These are phyloP conservation scores for Ambispora gerdemannii DNA, from an alignment of 192 early-diverging fungal species.

Conservation along the genomic window DNA sequence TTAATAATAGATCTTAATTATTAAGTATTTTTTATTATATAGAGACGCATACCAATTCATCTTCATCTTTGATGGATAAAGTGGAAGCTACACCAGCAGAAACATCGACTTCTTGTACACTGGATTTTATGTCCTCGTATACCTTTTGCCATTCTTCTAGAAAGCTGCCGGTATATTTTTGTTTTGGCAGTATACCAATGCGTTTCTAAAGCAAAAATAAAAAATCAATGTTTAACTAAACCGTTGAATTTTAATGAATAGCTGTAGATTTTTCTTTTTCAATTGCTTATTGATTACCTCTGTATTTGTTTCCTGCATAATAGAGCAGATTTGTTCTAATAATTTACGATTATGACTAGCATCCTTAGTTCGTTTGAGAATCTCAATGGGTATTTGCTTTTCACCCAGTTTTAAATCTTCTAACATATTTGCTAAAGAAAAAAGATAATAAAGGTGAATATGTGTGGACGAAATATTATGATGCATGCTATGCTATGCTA, in stretches of 20 bases:
- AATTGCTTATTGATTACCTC: conserved; percentile 35
- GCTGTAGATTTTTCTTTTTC: too few relatives aligned
- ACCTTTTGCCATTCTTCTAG: conserved; percentile 76
- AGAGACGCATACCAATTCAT: conserved; percentile 64
- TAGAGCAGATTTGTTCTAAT: conserved; percentile 57
- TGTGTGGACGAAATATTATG: neutral
- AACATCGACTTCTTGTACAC: conserved; percentile 71
- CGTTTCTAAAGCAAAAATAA: conserved; percentile 38
- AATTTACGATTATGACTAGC: conserved; percentile 62
- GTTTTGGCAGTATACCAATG: conserved; percentile 77
- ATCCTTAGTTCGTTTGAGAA: conserved; percentile 78
- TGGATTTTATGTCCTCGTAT: conserved; percentile 44
- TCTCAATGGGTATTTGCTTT: conserved; percentile 66
- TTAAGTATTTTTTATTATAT: neutral
- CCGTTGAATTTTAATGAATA: too few relatives aligned
- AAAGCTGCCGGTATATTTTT: conserved; percentile 71
- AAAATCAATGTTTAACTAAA: neutral
- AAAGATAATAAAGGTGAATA: neutral
- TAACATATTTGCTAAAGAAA: conserved; percentile 48
- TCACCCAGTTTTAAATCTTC: conserved; percentile 61
- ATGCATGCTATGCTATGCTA: neutral
- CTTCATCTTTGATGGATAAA: conserved; percentile 88
- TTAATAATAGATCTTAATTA: too few relatives aligned
- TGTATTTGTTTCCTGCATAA: conserved; percentile 41
- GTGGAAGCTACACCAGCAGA: conserved; percentile 63